phyloP scores from a whole-genome alignment of 371 early-diverging fungal genomes.

The Rhizopus delemar region DNA sequence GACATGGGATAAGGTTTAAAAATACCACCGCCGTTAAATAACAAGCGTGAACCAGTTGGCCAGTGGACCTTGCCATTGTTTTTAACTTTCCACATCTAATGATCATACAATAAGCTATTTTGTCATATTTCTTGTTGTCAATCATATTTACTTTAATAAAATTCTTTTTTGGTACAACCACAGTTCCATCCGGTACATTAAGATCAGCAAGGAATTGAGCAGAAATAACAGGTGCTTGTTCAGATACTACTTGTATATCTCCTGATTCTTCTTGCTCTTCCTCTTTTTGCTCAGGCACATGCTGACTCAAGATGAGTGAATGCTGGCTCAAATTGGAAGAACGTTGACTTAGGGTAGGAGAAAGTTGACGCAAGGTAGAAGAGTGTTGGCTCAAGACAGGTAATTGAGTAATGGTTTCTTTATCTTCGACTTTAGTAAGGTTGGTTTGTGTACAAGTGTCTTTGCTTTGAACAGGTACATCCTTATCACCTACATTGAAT shows the following conservation, averaged over 20 bases:
- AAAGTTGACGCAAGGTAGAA: too few relatives aligned
- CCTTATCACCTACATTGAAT: too few relatives aligned
- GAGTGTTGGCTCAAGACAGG: too few relatives aligned
- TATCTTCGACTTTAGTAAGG: not conserved
- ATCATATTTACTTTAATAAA: slow-evolving; percentile 40
- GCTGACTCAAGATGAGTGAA: too few relatives aligned
- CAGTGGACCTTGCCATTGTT: slow-evolving; percentile 66
- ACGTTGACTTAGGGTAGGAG: too few relatives aligned
- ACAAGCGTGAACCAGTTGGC: slow-evolving; percentile 62
- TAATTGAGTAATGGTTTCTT: not conserved
- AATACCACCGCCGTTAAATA: slow-evolving; percentile 56
- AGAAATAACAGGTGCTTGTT: not conserved
- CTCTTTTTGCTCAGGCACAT: slow-evolving; percentile 4
- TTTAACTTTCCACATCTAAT: slow-evolving; percentile 69
- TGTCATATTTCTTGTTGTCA: slow-evolving; percentile 11
- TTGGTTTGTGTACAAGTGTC: not conserved
- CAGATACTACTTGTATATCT: slow-evolving; percentile 24
- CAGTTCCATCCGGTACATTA: slow-evolving; percentile 68
- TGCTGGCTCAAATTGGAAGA: too few relatives aligned
- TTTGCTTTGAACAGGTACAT: not conserved
- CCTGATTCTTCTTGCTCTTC: not conserved
- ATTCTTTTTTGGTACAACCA: slow-evolving; percentile 30
- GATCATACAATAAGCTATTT: too few relatives aligned
- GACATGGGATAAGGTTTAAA: slow-evolving; percentile 32
- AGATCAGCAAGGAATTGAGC: slow-evolving; percentile 68